Evolutionary conservation across 768 basidiomycete species (phyloP), one percentile per base, ranked within the genome.

Genomic region (Paxillus ammoniavirescens): DNA sequence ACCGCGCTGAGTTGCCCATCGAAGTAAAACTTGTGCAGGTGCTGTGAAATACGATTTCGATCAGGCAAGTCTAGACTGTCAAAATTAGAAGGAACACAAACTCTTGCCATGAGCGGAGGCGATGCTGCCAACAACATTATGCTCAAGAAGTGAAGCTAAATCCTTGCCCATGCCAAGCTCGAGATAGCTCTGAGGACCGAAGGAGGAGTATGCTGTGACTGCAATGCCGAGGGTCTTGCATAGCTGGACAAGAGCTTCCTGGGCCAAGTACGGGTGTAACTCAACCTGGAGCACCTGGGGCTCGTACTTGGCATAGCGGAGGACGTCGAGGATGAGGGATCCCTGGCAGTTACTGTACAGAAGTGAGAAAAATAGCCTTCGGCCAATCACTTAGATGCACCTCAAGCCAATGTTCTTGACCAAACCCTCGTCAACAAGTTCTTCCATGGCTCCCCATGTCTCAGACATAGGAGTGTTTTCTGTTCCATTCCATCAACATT

Each of bases 361-460:
- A 30, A 37, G 46, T 47, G 33, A 58, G 47, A 18, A 14, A 3
- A 26, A 53, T 37, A 28, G 38, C 14, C 23, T 43, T 14, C 4
- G n/a, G 26, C 21, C 33, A 38, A 45, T 17, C 3, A 36, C 53
- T 42, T 36, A 47, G 18, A 60, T 67, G 38, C 60, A 83, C 86
- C 84, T 86, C 59, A 91, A 64, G 52, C 91, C 93, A 59, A 95
- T 91, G 65, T 92, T 88, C 75, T 82, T 90, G 9, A 75, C 82
- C 38, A 86, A 67, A 8, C 86, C 85, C 41, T 78, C 77, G 58
- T 90, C 86, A 44, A 86, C 85, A 18, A 94, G 79, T 55, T 78
- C 75, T 70, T 96, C 93, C 84, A 96, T 81, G 14, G 81, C 89
- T 40, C 70, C 65, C 91, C 91, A 95, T 15, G 93, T 95, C 74